These are phyloP conservation scores for Wickerhamiella allomyrinae DNA, from an alignment of 805 yeast genomes.

Conservation along the genomic window DNA sequence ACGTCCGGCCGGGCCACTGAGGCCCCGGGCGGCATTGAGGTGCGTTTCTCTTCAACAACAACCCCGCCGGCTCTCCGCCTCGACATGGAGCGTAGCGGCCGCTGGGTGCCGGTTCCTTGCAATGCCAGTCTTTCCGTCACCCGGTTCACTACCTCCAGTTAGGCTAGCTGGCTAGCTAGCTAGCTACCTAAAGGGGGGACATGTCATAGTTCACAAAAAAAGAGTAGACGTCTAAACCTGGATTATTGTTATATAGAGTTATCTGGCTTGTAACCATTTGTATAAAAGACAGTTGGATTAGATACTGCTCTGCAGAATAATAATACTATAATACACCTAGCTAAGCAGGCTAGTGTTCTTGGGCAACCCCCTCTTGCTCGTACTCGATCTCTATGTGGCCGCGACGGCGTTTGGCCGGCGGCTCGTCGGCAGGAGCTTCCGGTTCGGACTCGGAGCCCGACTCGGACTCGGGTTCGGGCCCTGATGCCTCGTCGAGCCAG, in stretches of 20 bases:
- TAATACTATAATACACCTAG: neutral
- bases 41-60: slow-evolving; percentile 24
- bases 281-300: neutral
- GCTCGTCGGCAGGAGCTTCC: slow-evolving; percentile 21
- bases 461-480: slow-evolving; percentile 12
- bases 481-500: slow-evolving; percentile 48
- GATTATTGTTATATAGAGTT: no score
- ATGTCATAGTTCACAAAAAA: no score
- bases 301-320: neutral
- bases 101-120: slow-evolving; percentile 15
- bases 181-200: neutral
- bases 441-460: slow-evolving; percentile 20
- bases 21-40: slow-evolving; percentile 56
- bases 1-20: slow-evolving; percentile 64
- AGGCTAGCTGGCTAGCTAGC: neutral
- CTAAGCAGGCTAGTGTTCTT: neutral
- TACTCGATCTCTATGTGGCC: slow-evolving; percentile 68
- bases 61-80: slow-evolving; percentile 7
- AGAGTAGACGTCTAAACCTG: no score
- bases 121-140: slow-evolving; percentile 5
- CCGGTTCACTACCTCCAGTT: neutral
- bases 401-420: slow-evolving; percentile 27
- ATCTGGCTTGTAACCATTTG: neutral
- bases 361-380: slow-evolving; percentile 41
- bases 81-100: slow-evolving; percentile 4